A percentile compares a stretch with the other conserved stretches of the same genome.
phyloP scores from a whole-genome alignment of 2,329 filamentous ascomycete species.

The Cordyceps farinosa region DNA sequence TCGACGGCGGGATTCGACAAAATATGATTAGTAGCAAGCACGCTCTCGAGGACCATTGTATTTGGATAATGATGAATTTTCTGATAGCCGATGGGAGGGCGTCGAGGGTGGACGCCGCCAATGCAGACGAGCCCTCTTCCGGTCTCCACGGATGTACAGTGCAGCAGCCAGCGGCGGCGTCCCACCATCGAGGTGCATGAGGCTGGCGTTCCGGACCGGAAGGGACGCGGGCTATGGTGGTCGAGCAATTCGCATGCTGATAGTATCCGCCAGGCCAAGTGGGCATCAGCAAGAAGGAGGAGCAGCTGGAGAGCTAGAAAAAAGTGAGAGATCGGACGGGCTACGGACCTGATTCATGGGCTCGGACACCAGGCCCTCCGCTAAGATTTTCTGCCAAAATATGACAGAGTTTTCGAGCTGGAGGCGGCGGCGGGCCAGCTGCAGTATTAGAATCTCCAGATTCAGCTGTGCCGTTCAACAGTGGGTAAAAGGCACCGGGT shows the following conservation, averaged over 20 bases:
- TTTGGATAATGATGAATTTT: background rate
- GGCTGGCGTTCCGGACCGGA: conserved; percentile 6
- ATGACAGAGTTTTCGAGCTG: conserved; percentile 5
- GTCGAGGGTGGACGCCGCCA: background rate
- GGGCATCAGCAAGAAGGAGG: background rate
- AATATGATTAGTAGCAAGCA: background rate
- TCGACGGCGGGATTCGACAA: background rate
- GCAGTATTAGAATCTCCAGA: conserved; percentile 7
- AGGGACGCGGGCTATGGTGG: background rate
- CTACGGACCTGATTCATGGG: conserved; percentile 16
- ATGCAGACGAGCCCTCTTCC: background rate
- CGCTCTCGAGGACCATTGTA: background rate
- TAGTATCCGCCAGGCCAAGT: background rate
- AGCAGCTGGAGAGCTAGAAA: background rate
- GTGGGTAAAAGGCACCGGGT: background rate
- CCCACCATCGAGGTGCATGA: conserved; percentile 1
- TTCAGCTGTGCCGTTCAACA: background rate
- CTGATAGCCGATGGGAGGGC: background rate
- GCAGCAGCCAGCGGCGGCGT: background rate
- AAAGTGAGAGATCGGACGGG: conserved; percentile 8
- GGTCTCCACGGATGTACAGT: conserved; percentile 8
- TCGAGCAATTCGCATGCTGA: background rate
- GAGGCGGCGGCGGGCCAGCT: background rate
- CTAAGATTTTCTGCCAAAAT: background rate
- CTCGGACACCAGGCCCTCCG: background rate